Conservation (phyloP, 805 yeast genomes). For the Lipomyces anomalus region DNA sequence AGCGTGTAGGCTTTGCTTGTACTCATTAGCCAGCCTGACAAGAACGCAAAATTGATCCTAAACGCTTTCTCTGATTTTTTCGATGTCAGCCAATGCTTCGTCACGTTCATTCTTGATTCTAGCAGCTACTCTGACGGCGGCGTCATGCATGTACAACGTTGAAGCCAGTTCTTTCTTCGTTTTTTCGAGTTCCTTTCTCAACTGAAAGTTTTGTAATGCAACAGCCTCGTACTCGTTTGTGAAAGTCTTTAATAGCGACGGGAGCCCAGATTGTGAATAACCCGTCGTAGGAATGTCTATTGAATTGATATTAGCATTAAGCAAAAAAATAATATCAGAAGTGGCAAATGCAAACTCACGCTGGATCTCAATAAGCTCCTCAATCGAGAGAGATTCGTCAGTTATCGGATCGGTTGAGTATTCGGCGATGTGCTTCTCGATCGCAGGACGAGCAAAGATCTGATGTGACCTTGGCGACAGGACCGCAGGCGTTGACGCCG, state of each 20-base stretch:
- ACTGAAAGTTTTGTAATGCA: constrained; percentile 71
- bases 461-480: too few species aligned
- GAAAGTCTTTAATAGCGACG: constrained; percentile 64
- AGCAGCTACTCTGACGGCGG: constrained; percentile 82
- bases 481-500: too few species aligned
- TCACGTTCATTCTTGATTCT: constrained; percentile 66
- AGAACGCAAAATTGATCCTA: too few species aligned
- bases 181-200: constrained; percentile 62
- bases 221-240: constrained; percentile 88
- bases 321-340: background rate
- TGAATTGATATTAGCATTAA: constrained; percentile 13
- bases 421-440: constrained; percentile 57
- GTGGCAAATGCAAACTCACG: constrained; percentile 5
- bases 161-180: constrained; percentile 67
- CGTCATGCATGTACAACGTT: constrained; percentile 78
- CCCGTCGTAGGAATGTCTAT: constrained; percentile 41
- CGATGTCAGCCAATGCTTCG: constrained; percentile 56
- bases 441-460: too few species aligned
- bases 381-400: constrained; percentile 50
- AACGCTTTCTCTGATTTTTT: constrained; percentile 1
- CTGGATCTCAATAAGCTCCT: constrained; percentile 50
- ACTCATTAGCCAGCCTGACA: too few species aligned
- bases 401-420: constrained; percentile 71
- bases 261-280: constrained; percentile 61
- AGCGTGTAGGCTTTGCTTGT: too few species aligned